These are phyloP conservation scores for Dipodascopsis uninucleata DNA, from an alignment of 805 yeast species.

Conservation along the genomic window DNA sequence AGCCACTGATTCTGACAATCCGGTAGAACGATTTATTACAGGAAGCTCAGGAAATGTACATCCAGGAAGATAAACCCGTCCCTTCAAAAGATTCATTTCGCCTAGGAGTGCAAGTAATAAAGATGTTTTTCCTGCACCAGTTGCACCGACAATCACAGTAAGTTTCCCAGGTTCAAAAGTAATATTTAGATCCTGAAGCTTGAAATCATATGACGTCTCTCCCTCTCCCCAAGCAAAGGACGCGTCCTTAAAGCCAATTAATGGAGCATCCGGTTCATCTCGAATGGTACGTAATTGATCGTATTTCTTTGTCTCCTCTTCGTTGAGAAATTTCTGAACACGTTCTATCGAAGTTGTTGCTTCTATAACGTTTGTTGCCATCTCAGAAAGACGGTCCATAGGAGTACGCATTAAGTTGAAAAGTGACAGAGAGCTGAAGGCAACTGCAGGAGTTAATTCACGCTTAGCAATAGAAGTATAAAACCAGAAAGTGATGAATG, in stretches of 20 bases:
- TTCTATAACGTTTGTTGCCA: slow-evolving; percentile 81
- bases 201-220: slow-evolving; percentile 55
- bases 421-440: slow-evolving; percentile 86
- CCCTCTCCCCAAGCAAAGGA: slow-evolving; percentile 69
- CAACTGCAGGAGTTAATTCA: slow-evolving; percentile 81
- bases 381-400: slow-evolving; percentile 83
- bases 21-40: slow-evolving; percentile 58
- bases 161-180: slow-evolving; percentile 71
- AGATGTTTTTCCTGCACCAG: slow-evolving; percentile 96
- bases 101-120: slow-evolving; percentile 85
- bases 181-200: slow-evolving; percentile 68
- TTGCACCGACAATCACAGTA: slow-evolving; percentile 89
- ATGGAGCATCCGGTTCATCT: slow-evolving; percentile 55
- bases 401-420: slow-evolving; percentile 84
- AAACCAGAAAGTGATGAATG: slow-evolving; percentile 76
- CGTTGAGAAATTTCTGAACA: slow-evolving; percentile 73
- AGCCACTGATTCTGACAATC: slow-evolving; percentile 25
- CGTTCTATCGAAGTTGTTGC: slow-evolving; percentile 91
- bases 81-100: slow-evolving; percentile 69
- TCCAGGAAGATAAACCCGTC: slow-evolving; percentile 52
- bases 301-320: slow-evolving; percentile 77
- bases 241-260: slow-evolving; percentile 72
- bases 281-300: slow-evolving; percentile 57
- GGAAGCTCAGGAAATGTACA: slow-evolving; percentile 63
- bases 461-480: slow-evolving; percentile 69